Evolutionary conservation across 306 rosid genomes (phyloP).

Genomic region (Dryas octopetala): DNA sequence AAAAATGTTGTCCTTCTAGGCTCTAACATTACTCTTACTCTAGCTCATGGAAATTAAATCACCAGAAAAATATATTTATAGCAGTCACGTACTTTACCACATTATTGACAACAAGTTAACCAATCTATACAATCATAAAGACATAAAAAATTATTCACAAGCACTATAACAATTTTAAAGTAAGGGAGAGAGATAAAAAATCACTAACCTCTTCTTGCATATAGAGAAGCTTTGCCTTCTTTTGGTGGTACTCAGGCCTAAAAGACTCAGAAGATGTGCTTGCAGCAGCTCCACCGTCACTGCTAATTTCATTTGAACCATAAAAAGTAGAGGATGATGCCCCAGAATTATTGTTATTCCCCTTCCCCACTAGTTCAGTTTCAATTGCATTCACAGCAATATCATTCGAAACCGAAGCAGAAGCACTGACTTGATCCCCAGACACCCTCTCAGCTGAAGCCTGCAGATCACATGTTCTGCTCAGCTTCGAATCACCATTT

Average conservation of each 20-base stretch:
- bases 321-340: constrained; percentile 53
- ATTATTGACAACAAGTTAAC: no score
- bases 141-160: neutral
- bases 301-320: constrained; percentile 44
- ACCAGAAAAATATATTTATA: no score
- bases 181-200: neutral
- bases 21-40: no score
- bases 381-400: constrained; percentile 33
- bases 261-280: constrained; percentile 46
- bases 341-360: constrained; percentile 34
- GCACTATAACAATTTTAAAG: neutral
- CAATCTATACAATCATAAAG: neutral
- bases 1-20: no score
- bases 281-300: constrained; percentile 41
- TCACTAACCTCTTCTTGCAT: constrained; percentile 90
- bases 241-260: constrained; percentile 64
- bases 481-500: constrained; percentile 24
- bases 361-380: constrained; percentile 32
- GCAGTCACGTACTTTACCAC: no score
- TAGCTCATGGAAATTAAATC: no score
- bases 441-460: constrained; percentile 39
- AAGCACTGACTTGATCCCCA: constrained; percentile 39
- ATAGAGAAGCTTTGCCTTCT: constrained; percentile 69
- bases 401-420: constrained; percentile 32
- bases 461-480: constrained; percentile 19